Conservation (phyloP, 1,284 basidiomycete species). For the Takashimella tepidaria region DNA sequence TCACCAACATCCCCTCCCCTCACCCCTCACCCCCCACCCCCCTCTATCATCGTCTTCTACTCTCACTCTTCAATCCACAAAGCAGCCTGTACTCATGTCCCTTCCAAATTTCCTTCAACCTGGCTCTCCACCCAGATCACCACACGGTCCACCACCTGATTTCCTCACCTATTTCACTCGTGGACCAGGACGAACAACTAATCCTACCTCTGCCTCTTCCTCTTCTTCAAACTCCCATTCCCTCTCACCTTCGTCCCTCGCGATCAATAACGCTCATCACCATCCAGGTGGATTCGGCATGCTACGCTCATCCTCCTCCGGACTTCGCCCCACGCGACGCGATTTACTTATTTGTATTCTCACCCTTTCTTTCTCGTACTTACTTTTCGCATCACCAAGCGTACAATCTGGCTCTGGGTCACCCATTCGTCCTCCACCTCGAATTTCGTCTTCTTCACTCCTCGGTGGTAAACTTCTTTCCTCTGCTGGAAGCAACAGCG, state of each 20-base stretch:
- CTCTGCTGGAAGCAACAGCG: background rate
- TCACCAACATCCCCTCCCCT: background rate
- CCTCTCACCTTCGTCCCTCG: too few species aligned
- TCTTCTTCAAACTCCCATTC: background rate
- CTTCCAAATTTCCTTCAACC: slow-evolving; percentile 16
- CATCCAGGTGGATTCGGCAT: too few species aligned
- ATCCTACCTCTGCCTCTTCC: background rate
- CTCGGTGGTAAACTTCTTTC: background rate
- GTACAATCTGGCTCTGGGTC: background rate
- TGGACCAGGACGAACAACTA: background rate
- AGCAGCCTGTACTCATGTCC: background rate
- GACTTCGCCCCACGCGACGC: slow-evolving; percentile 35
- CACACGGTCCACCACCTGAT: slow-evolving; percentile 17
- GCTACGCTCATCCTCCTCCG: background rate
- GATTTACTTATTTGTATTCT: slow-evolving; percentile 40
- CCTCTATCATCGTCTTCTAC: background rate
- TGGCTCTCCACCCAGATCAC: slow-evolving; percentile 25
- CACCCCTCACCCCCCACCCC: background rate
- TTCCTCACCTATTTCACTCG: slow-evolving; percentile 13
- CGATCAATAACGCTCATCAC: too few species aligned
- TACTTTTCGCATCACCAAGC: slow-evolving; percentile 23
- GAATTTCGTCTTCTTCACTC: background rate
- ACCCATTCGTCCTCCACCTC: background rate
- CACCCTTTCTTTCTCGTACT: slow-evolving; percentile 38
- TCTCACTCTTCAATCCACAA: background rate